Evolutionary conservation across 2,329 filamentous ascomycete genomes (phyloP).

Genomic region (Fusarium sp.): DNA sequence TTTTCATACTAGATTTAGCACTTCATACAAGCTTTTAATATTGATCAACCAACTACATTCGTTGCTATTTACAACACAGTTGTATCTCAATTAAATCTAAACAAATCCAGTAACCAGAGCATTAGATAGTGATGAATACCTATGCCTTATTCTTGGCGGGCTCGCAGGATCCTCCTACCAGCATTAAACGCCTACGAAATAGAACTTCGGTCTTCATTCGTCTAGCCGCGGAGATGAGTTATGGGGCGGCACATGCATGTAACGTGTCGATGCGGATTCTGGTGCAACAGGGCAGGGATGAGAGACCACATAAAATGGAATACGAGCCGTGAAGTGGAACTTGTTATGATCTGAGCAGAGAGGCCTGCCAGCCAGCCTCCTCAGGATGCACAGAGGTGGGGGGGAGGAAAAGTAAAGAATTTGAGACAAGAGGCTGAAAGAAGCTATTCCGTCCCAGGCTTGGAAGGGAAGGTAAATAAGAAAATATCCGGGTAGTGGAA

Average conservation of each 20-base stretch:
- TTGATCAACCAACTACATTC: accelerated
- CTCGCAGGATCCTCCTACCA: too few species aligned
- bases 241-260: neutral
- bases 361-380: too few species aligned
- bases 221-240: neutral
- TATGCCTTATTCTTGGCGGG: neutral
- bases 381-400: neutral
- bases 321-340: neutral
- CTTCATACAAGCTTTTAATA: neutral
- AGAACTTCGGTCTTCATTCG: neutral
- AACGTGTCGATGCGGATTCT: neutral
- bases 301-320: neutral
- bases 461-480: neutral
- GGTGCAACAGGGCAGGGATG: neutral
- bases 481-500: neutral
- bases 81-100: accelerated
- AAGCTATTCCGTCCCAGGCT: neutral
- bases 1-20: neutral
- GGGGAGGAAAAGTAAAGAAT: neutral
- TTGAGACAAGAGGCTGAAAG: neutral
- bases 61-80: too few species aligned
- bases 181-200: accelerated
- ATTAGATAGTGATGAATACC: accelerated
- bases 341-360: neutral
- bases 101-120: accelerated